phyloP scores from a whole-genome alignment of 495 filamentous ascomycete species.

The Monascus purpureus region DNA sequence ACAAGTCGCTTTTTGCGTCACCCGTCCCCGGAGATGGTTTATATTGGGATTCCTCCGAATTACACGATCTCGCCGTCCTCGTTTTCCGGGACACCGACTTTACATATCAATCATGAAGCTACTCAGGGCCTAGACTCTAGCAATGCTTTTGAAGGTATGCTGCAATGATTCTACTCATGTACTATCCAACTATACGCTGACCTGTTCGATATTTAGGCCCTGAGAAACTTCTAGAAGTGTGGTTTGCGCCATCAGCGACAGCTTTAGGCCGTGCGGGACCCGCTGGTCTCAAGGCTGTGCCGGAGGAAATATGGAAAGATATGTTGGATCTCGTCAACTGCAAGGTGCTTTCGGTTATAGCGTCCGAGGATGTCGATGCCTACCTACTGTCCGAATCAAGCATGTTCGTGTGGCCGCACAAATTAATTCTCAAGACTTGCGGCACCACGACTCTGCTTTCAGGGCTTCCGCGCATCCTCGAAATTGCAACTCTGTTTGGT shows the following conservation, averaged over 20 bases:
- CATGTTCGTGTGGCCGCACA: constrained; percentile 99
- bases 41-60: constrained; percentile 60
- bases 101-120: constrained; percentile 91
- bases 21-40: constrained; percentile 58
- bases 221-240: constrained; percentile 97
- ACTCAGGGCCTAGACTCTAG: constrained; percentile 88
- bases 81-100: constrained; percentile 65
- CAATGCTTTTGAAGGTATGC: constrained; percentile 88
- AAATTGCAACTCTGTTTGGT: constrained; percentile 75
- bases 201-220: constrained; percentile 42
- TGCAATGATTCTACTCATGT: not conserved
- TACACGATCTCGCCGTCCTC: constrained; percentile 71
- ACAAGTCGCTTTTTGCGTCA: constrained; percentile 2
- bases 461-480: constrained; percentile 76
- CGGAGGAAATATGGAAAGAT: constrained; percentile 75
- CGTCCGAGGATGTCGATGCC: constrained; percentile 92
- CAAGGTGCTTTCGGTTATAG: constrained; percentile 89
- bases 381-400: constrained; percentile 97
- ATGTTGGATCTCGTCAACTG: constrained; percentile 98
- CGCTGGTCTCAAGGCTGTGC: constrained; percentile 74
- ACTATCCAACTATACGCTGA: no score
- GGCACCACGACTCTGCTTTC: constrained; percentile 90
- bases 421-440: constrained; percentile 97
- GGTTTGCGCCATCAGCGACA: constrained; percentile 77
- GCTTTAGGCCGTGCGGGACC: constrained; percentile 57